phyloP scores from a whole-genome alignment of 2,329 filamentous ascomycete genomes.

The Fusarium decemcellulare region DNA sequence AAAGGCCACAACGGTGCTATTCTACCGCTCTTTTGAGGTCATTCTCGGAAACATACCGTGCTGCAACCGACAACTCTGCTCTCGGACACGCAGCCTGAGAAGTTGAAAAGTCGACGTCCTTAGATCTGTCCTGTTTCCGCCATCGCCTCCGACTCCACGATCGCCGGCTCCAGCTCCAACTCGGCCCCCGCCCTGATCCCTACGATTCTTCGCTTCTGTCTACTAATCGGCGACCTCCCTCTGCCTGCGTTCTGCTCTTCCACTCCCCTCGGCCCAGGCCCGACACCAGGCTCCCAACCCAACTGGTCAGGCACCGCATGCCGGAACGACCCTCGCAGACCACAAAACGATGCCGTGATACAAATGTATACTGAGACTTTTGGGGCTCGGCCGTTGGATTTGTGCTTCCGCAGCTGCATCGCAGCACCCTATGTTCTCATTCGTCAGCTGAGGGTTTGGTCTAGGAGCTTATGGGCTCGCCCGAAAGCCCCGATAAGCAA shows the following conservation, averaged over 20 bases:
- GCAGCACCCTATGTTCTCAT: conserved; percentile 25
- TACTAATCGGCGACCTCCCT: neutral
- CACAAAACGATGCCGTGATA: conserved; percentile 1
- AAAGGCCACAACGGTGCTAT: neutral
- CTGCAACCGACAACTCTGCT: conserved; percentile 12
- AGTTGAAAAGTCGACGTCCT: conserved; percentile 1
- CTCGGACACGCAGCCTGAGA: conserved; percentile 6
- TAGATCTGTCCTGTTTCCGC: conserved; percentile 9
- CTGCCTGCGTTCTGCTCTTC: neutral
- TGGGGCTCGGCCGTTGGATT: conserved; percentile 8
- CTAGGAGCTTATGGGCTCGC: conserved; percentile 14
- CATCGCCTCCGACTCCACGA: conserved; percentile 30
- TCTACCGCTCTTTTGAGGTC: neutral
- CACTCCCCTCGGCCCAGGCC: neutral
- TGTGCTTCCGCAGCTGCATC: conserved; percentile 38
- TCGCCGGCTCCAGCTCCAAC: conserved; percentile 24
- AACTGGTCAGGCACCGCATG: neutral
- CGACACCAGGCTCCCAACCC: conserved; percentile 3
- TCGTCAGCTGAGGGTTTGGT: conserved; percentile 26
- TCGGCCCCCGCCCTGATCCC: conserved; percentile 25
- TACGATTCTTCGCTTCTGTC: neutral
- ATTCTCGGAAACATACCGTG: neutral
- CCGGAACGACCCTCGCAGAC: conserved; percentile 1
- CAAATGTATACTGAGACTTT: conserved; percentile 30
- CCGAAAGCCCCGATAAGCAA: conserved; percentile 29